Evolutionary conservation across 1,139 yeast genomes (phyloP), one percentile per base, ranked within the genome.

Genomic region (Hansenula sp.): DNA sequence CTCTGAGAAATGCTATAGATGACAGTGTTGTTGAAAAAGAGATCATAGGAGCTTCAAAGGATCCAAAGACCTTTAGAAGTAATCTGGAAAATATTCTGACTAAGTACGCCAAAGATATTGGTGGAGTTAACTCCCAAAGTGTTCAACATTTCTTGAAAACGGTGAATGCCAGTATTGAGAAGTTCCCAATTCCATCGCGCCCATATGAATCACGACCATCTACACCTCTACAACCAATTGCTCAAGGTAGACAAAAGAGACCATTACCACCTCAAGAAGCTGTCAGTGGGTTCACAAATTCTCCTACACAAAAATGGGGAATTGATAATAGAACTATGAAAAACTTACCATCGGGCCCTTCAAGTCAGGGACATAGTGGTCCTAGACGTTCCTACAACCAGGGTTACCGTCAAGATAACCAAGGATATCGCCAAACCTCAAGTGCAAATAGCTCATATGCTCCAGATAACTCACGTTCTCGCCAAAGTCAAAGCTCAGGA

Each of bases 231-330:
- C 24, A 6, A 21, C 9, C 9, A 21, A 21, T 7, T 21, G 24
- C 6, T 21, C 9, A 6, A 21, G 9, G 24, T 7, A 21, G 9
- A 18, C 20, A 22, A 17, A 36, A 32, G 22, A 24, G 18, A 20
- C 37, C 42, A 25, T n/a, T 40, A 10, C 42, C 42, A 16, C 37
- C 42, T 22, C 42, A 40, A 32, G 29, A 31, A 2, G 20, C 32
- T 8, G 6, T 36, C 6, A n/a, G 29, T 2, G 40, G 40, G 2
- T 36, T 16, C 10, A 3, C 16, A 4, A 30, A 21, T 18, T 20
- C 18, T 16, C 39, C 32, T 14, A n/a, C 29, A 7, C 12, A 34
- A 3, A 34, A 29, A 38, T 33, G 37, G 40, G 31, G 34, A 7
- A 12, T 8, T 7, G 9, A 6, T 11, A 24, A 9, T 14, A 29